These are phyloP conservation scores for Hemileia vastatrix DNA, from an alignment of 1,284 basidiomycete genomes.

Conservation along the genomic window DNA sequence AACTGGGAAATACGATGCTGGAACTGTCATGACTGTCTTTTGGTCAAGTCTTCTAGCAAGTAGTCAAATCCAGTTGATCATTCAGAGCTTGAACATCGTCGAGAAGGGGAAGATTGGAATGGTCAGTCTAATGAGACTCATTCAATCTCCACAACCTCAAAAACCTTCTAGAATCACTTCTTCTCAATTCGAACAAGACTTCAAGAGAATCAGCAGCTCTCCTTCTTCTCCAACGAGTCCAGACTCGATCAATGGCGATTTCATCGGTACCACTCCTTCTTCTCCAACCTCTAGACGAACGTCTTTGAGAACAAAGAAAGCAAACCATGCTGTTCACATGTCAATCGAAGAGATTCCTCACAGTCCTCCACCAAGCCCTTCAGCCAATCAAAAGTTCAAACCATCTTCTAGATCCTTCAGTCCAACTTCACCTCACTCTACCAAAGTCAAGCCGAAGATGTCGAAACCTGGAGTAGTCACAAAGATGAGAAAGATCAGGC, in stretches of 20 bases:
- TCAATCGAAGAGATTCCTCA: conserved; percentile 26
- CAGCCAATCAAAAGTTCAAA: neutral
- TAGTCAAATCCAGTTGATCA: conserved; percentile 70
- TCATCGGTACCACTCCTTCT: conserved; percentile 53
- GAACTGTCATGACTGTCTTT: conserved; percentile 85
- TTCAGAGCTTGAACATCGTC: conserved; percentile 66
- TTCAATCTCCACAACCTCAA: conserved; percentile 47
- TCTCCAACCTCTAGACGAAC: conserved; percentile 8
- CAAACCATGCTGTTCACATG: conserved; percentile 28
- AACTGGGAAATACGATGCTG: conserved; percentile 58
- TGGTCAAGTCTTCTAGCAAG: conserved; percentile 90
- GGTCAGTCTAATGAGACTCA: conserved; percentile 59
- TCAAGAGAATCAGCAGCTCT: conserved; percentile 27
- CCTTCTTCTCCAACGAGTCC: neutral
- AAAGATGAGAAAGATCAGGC: neutral
- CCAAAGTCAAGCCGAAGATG: neutral
- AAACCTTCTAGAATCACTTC: conserved; percentile 1
- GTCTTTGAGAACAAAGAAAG: conserved; percentile 4
- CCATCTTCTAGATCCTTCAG: conserved; percentile 16
- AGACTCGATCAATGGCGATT: conserved; percentile 42
- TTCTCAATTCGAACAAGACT: conserved; percentile 24
- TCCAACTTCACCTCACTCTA: neutral
- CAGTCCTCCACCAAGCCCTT: conserved; percentile 15
- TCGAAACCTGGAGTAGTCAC: neutral
- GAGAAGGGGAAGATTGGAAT: conserved; percentile 79